These are phyloP conservation scores for Striga asiatica DNA, from an alignment of 257 asterid species.

Conservation along the genomic window DNA sequence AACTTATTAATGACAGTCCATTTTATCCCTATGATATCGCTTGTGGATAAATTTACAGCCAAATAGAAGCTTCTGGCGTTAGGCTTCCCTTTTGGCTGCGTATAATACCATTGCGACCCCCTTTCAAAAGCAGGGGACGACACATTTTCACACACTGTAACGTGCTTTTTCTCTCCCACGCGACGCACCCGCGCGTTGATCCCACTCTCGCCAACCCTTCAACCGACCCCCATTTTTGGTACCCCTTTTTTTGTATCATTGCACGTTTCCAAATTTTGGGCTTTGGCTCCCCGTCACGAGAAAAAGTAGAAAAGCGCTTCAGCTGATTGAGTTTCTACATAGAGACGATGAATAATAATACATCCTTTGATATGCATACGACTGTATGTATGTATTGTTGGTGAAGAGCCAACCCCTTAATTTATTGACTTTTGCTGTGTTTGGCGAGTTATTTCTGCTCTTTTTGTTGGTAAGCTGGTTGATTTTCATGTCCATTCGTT, in stretches of 20 bases:
- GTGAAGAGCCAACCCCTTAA: not conserved
- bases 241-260: not conserved
- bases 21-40: too few species aligned
- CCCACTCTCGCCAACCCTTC: not conserved
- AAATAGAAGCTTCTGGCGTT: too few species aligned
- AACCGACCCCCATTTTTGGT: not conserved
- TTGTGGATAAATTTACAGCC: too few species aligned
- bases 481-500: not conserved
- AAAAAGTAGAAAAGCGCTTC: not conserved
- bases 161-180: not conserved
- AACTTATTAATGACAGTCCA: too few species aligned
- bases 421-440: not conserved
- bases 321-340: not conserved
- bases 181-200: not conserved
- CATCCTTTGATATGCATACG: not conserved
- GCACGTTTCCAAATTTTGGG: not conserved
- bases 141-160: not conserved
- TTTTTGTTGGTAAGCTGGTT: constrained; percentile 10
- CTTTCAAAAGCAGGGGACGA: constrained; percentile 2
- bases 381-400: not conserved
- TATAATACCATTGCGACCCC: not conserved
- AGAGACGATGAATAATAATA: not conserved
- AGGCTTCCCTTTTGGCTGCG: too few species aligned
- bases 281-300: not conserved
- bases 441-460: too few species aligned